Conservation (phyloP, 495 filamentous ascomycete genomes). For the Hyaloscypha bicolor region DNA sequence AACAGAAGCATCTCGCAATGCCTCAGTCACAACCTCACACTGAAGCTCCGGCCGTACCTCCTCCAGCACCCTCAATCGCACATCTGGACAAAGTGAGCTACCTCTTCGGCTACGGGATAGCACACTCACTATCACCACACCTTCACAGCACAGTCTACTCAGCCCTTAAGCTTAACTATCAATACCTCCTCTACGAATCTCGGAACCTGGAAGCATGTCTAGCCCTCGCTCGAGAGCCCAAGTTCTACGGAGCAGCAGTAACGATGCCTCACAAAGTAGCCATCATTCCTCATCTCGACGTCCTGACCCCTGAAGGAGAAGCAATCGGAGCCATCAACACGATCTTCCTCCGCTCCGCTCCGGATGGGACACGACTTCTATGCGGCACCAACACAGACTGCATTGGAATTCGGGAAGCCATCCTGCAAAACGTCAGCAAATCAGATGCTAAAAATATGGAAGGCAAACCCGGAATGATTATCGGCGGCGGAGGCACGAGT, state of each 20-base stretch:
- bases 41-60: conserved; percentile 48
- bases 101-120: conserved; percentile 55
- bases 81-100: conserved; percentile 51
- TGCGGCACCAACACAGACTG: conserved; percentile 79
- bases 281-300: conserved; percentile 69
- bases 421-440: conserved; percentile 58
- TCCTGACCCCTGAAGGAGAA: conserved; percentile 65
- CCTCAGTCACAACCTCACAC: not conserved
- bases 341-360: conserved; percentile 59
- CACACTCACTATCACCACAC: conserved; percentile 71
- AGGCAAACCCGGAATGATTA: conserved; percentile 37
- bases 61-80: conserved; percentile 27
- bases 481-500: conserved; percentile 70
- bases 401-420: conserved; percentile 69
- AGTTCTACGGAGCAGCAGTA: conserved; percentile 65
- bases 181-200: conserved; percentile 59
- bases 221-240: conserved; percentile 48
- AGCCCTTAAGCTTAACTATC: conserved; percentile 59
- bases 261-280: conserved; percentile 78
- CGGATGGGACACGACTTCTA: conserved; percentile 45
- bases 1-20: not conserved
- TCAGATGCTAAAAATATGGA: conserved; percentile 24
- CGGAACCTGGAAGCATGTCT: conserved; percentile 55
- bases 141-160: conserved; percentile 69
- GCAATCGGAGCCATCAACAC: conserved; percentile 77